These are phyloP conservation scores for Rhynchospora pubera DNA, from an alignment of 176 grass and related monocot genomes.

Conservation along the genomic window DNA sequence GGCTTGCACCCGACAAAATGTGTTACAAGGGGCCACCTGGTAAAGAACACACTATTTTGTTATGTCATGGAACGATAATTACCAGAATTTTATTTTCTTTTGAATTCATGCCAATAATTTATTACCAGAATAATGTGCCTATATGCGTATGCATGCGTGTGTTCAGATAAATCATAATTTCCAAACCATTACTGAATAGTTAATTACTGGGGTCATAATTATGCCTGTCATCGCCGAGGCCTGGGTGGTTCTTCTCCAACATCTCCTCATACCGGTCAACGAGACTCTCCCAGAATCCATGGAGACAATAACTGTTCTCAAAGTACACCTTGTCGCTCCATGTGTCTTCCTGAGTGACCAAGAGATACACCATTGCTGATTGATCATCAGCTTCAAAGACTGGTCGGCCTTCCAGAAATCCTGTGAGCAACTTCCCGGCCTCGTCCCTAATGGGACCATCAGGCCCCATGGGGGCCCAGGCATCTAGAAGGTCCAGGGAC, in stretches of 20 bases:
- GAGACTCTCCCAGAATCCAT: slow-evolving; percentile 70
- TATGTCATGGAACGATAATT: neutral
- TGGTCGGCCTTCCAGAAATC: slow-evolving; percentile 52
- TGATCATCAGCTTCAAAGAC: slow-evolving; percentile 92
- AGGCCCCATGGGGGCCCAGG: slow-evolving; percentile 68
- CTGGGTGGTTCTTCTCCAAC: slow-evolving; percentile 35
- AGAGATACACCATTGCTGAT: slow-evolving; percentile 78
- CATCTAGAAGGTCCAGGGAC: slow-evolving; percentile 76
- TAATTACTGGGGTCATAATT: neutral
- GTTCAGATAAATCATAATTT: neutral
- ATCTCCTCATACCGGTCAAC: slow-evolving; percentile 69
- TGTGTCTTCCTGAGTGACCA: slow-evolving; percentile 46
- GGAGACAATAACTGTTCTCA: slow-evolving; percentile 70
- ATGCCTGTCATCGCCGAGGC: slow-evolving; percentile 40
- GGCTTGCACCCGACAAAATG: slow-evolving; percentile 98
- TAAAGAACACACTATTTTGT: neutral
- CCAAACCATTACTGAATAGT: neutral
- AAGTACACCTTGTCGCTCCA: slow-evolving; percentile 58
- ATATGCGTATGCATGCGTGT: neutral
- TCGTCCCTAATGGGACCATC: slow-evolving; percentile 54
- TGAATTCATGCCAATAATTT: neutral
- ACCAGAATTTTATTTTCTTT: neutral
- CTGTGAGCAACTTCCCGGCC: slow-evolving; percentile 48
- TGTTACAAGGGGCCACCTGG: slow-evolving; percentile 71
- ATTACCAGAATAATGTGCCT: neutral